A percentile compares a stretch with the other conserved stretches of the same genome.
Evolutionary conservation across 1,284 basidiomycete species (phyloP).

Genomic region (Malassezia cuniculi): DNA sequence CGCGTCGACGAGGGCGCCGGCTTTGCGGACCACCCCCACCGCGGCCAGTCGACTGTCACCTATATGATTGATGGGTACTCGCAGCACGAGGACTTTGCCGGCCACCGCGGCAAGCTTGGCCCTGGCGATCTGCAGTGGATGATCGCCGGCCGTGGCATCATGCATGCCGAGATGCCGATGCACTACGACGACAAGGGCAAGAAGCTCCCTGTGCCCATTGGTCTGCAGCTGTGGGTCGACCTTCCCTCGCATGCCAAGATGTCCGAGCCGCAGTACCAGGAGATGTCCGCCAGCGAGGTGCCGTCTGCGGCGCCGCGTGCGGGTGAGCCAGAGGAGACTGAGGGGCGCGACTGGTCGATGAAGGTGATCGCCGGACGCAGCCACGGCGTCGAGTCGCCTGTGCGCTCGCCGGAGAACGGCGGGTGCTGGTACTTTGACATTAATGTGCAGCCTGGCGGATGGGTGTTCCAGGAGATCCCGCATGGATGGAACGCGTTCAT

Average conservation of each 20-base stretch:
- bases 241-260: conserved; percentile 76
- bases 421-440: conserved; percentile 88
- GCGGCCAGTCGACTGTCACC: conserved; percentile 50
- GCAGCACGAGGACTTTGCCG: conserved; percentile 81
- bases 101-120: conserved; percentile 58
- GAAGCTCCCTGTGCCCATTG: conserved; percentile 55
- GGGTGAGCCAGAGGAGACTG: conserved; percentile 58
- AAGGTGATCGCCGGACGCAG: conserved; percentile 80
- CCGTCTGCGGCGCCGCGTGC: conserved; percentile 51
- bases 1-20: conserved; percentile 51
- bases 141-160: conserved; percentile 25
- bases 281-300: conserved; percentile 47
- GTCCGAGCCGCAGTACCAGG: conserved; percentile 52
- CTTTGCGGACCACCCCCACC: conserved; percentile 64
- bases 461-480: conserved; percentile 73
- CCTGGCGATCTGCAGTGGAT: conserved; percentile 50
- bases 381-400: conserved; percentile 71
- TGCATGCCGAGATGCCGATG: conserved; percentile 61
- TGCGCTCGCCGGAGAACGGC: conserved; percentile 60
- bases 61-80: conserved; percentile 75
- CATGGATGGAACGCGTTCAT: conserved; percentile 45
- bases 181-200: conserved; percentile 52
- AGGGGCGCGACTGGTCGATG: conserved; percentile 57
- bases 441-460: conserved; percentile 55
- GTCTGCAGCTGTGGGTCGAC: conserved; percentile 88